Evolutionary conservation across 306 rosid species (phyloP).

Genomic region (Cicer cuneatum): DNA sequence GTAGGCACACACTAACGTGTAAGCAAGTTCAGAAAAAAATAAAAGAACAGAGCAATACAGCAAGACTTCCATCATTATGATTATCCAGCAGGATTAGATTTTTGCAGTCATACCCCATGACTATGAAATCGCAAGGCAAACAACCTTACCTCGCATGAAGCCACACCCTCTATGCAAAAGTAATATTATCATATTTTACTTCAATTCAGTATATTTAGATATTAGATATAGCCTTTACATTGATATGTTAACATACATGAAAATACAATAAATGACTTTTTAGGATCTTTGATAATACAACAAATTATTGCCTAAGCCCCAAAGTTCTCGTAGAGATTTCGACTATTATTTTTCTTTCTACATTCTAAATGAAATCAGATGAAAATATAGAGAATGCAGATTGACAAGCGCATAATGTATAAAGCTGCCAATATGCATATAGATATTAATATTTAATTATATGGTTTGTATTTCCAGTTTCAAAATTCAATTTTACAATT

Average conservation of each 20-base stretch:
- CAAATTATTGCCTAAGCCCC: background rate
- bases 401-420: background rate
- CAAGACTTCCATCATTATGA: background rate
- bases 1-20: background rate
- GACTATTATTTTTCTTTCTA: background rate
- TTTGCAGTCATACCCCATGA: background rate
- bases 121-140: background rate
- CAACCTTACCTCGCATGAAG: too few species aligned
- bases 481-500: constrained; percentile 11
- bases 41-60: background rate
- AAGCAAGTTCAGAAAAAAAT: constrained; percentile 2
- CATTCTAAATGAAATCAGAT: background rate
- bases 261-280: too few species aligned
- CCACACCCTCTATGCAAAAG: too few species aligned
- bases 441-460: constrained; percentile 15
- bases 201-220: too few species aligned
- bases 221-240: background rate
- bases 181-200: background rate
- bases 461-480: constrained; percentile 23
- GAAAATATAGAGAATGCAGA: background rate
- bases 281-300: too few species aligned
- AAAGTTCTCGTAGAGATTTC: background rate
- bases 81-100: background rate
- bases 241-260: too few species aligned
- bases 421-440: constrained; percentile 12